These are phyloP conservation scores for Filobasidium floriforme DNA, from an alignment of 768 basidiomycete genomes.

Conservation along the genomic window DNA sequence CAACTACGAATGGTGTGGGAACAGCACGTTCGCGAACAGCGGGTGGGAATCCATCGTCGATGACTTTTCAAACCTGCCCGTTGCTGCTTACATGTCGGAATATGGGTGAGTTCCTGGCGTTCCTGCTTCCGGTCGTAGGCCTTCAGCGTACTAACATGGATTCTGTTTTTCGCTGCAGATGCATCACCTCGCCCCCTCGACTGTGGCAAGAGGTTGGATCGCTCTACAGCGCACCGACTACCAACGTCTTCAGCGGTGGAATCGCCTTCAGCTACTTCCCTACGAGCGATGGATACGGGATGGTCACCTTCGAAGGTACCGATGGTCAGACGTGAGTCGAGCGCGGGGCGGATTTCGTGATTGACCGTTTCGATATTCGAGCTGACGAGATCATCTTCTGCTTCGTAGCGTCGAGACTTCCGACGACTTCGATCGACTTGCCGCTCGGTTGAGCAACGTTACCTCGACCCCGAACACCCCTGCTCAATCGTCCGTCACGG, in stretches of 20 bases:
- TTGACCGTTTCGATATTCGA: too few relatives aligned
- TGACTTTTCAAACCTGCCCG: conserved; percentile 53
- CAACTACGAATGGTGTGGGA: conserved; percentile 73
- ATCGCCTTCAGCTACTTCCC: conserved; percentile 79
- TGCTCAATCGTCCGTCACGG: conserved; percentile 47
- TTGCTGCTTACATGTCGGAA: conserved; percentile 84
- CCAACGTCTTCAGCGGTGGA: conserved; percentile 77
- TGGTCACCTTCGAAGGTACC: conserved; percentile 65
- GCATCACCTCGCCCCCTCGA: conserved; percentile 57
- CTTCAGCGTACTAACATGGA: background rate
- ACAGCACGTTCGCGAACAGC: conserved; percentile 56
- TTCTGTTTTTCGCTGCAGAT: conserved; percentile 36
- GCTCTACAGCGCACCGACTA: conserved; percentile 66
- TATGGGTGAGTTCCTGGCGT: conserved; percentile 51
- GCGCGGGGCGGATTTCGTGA: too few relatives aligned
- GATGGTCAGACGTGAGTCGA: conserved; percentile 37
- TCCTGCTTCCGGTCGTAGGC: background rate
- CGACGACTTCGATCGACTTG: conserved; percentile 62
- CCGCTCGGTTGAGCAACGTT: conserved; percentile 56
- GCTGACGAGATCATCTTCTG: background rate
- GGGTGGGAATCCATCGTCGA: conserved; percentile 46
- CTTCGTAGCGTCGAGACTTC: conserved; percentile 56
- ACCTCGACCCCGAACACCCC: conserved; percentile 57
- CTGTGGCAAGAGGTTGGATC: conserved; percentile 72
- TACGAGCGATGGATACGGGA: conserved; percentile 72